Base-by-base conservation (phyloP, 345 rosid species). In the Atalantia buxifolia region DNA sequence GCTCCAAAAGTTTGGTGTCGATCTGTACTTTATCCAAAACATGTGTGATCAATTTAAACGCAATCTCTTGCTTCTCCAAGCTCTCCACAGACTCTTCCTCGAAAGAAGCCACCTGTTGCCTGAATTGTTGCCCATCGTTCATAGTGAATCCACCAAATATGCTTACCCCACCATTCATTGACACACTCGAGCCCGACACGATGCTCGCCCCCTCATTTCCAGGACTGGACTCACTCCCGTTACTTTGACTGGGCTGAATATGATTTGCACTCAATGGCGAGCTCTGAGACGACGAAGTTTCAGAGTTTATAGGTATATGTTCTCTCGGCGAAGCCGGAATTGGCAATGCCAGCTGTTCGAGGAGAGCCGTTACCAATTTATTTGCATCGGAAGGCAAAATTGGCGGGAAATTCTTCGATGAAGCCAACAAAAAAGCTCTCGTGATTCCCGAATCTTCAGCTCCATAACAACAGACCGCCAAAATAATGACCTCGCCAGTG, bases 51-150 rank as follows among this genome's bases (percentile, higher is more conserved):
- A 97, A 86, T 83, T 93, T 97, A 77, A 84, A 93, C 3, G 95
- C 93, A 84, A 94, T 85, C 83, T 91, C 98, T 69, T 91, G 98
- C 87, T 90, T 97, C 90, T 97, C 98, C 91, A 94, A 86, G 81
- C 87, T 89, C 86, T 92, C 97, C 53, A 91, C 85, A 53, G 91
- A 85, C 85, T 92, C 98, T 60, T 97, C 99, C 86, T 97, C 98
- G 35, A 89, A 92, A 6, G 87, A 88, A 84, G 92, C 90, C 74
- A 89, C 87, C 64, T 84, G 94, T 74, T 86, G 94, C 87, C 85
- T 85, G 68, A 84, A 83, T 38, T 91, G 91, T 56, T 86, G 88
- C 28, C 90, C 92, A 71, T 88, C 91, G 77, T 83, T 88, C 66
- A 79, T 6, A 21, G 21, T 30, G 24, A 65, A 83, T 73, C 90